Evolutionary conservation across 768 basidiomycete species (phyloP).

Genomic region (Chiua virens): DNA sequence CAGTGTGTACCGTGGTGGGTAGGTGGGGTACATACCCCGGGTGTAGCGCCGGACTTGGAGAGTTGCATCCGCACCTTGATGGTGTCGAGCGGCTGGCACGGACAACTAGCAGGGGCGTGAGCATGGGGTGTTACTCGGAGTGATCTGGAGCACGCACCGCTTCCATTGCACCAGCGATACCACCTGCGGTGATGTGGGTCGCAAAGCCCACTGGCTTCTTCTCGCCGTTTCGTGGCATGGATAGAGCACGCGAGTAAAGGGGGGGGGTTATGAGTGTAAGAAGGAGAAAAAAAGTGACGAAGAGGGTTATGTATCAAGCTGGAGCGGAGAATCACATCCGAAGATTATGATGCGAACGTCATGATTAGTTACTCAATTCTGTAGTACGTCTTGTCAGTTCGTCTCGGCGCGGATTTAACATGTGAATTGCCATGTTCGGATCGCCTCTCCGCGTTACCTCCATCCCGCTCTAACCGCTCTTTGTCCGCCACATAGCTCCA

Average conservation of each 20-base stretch:
- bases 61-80: slow-evolving; percentile 99
- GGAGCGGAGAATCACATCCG: neutral
- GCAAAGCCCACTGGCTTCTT: slow-evolving; percentile 84
- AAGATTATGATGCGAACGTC: slow-evolving; percentile 13
- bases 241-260: neutral
- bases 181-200: slow-evolving; percentile 92
- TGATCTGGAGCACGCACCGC: slow-evolving; percentile 52
- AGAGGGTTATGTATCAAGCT: neutral
- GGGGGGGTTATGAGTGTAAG: neutral
- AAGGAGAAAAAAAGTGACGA: neutral
- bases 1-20: neutral
- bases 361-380: slow-evolving; percentile 4
- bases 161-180: slow-evolving; percentile 91
- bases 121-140: neutral
- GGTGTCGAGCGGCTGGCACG: slow-evolving; percentile 95
- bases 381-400: neutral
- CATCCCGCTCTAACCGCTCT: slow-evolving; percentile 17
- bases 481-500: slow-evolving; percentile 12
- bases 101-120: slow-evolving; percentile 45
- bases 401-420: slow-evolving; percentile 24
- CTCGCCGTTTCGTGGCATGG: slow-evolving; percentile 55
- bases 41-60: slow-evolving; percentile 69
- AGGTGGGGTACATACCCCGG: slow-evolving; percentile 67
- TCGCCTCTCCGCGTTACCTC: slow-evolving; percentile 20
- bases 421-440: slow-evolving; percentile 29